Evolutionary conservation across 176 grass and related monocot genomes (phyloP), one percentile per base, ranked within the genome.

Genomic region (Secale cereale): DNA sequence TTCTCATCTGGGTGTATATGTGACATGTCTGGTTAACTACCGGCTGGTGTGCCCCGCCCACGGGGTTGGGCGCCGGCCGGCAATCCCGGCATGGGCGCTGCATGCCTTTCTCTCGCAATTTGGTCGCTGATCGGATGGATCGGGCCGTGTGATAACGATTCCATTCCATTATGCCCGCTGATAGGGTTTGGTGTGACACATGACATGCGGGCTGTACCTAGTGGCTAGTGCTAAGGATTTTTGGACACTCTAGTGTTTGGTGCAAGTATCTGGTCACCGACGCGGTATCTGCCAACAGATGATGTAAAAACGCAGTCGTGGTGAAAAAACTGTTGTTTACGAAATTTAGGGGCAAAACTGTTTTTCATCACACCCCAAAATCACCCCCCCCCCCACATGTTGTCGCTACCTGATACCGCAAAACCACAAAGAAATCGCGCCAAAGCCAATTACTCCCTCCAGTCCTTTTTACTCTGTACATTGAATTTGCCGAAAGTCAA

Each of bases 41-140:
- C 16, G 62, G 43, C 64, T 40, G 39, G 67, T 41, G 65, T 78
- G 83, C 45, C 62, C 40, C 16, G 59, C 40, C 36, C 12, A 16
- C 35, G 12, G 45, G 22, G 29, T 74, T 43, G 60, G 70, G 25
- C 72, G 72, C 62, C 65, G 57, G 31, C 23, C 76, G 8, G n/a
- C n/a, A n/a, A n/a, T n/a, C n/a, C n/a, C n/a, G n/a, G 76, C 76
- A 59, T 86, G 88, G 73, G 65, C 65, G 65, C 9, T 40, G n/a
- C 26, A 43, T 62, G 8, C 36, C 39, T 65, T 77, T 29, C 60
- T 57, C 39, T 45, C 11, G 22, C 36, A 25, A 2, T 73, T 73
- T 36, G 59, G 59, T 32, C 69, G 17, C 14, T 37, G 70, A 70
- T 52, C 69, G 4, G 82, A 81, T 68, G 45, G 50, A 70, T 30